Evolutionary conservation across 768 basidiomycete genomes (phyloP).

Genomic region (Leccinum variicolor): DNA sequence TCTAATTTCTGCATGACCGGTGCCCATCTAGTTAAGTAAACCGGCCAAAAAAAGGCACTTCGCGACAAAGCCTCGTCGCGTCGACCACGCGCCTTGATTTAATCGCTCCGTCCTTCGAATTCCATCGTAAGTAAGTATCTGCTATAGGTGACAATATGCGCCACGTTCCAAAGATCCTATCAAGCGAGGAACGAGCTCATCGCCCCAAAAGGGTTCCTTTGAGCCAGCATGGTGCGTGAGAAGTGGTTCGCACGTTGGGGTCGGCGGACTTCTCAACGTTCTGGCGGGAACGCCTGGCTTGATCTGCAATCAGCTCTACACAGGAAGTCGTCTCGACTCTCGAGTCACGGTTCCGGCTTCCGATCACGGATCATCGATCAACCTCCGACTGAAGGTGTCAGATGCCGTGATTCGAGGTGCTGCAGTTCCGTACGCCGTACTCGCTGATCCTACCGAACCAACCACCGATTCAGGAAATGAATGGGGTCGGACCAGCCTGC

Average conservation of each 20-base stretch:
- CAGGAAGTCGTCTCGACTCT: neutral
- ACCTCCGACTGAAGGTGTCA: neutral
- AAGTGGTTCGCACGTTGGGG: neutral
- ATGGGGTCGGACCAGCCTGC: too few relatives aligned
- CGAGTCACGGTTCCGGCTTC: too few relatives aligned
- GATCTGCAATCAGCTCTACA: neutral
- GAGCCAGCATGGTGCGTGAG: neutral
- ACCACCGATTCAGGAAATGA: too few relatives aligned
- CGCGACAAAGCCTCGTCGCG: neutral
- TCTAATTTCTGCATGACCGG: neutral
- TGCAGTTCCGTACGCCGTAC: neutral
- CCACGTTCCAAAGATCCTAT: neutral
- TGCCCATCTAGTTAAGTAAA: neutral
- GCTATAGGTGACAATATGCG: neutral
- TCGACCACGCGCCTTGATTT: neutral
- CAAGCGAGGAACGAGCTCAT: neutral
- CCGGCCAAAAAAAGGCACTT: neutral
- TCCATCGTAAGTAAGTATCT: neutral
- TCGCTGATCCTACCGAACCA: neutral
- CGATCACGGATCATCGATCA: neutral
- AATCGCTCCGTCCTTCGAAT: neutral
- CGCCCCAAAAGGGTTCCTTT: neutral
- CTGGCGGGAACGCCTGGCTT: too few relatives aligned
- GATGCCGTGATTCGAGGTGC: neutral
- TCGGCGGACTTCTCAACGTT: neutral